A percentile compares a stretch with the other conserved stretches of the same genome.
These are phyloP conservation scores for Skeletonema costatum DNA, from an alignment of 108 stramenopile genomes.

Conservation along the genomic window DNA sequence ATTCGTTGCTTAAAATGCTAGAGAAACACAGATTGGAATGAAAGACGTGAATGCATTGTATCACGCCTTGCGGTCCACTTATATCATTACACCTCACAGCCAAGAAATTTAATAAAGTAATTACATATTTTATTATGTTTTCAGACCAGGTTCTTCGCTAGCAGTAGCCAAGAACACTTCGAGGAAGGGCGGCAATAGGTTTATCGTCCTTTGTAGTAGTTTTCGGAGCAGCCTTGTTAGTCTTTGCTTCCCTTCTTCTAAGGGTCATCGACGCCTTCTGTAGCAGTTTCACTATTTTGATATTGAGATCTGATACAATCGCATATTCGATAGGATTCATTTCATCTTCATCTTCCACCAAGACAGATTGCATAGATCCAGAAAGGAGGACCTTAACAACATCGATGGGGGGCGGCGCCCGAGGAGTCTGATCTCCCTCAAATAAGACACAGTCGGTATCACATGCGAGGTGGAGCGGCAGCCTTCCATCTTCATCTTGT, in stretches of 20 bases:
- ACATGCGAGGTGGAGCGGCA: conserved; percentile 66
- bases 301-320: conserved; percentile 16
- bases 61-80: too few species aligned
- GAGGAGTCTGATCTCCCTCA: conserved; percentile 1
- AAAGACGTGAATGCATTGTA: too few species aligned
- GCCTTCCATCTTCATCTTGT: conserved; percentile 72
- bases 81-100: too few species aligned
- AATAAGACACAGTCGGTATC: conserved; percentile 25
- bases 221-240: not conserved
- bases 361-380: not conserved
- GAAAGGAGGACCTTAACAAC: not conserved
- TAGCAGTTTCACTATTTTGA: conserved; percentile 14
- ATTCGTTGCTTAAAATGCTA: too few species aligned
- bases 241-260: not conserved
- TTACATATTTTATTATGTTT: too few species aligned
- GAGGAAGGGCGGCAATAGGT: not conserved
- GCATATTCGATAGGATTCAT: conserved; percentile 30
- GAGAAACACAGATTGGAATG: too few species aligned
- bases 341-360: conserved; percentile 21
- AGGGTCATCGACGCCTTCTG: conserved; percentile 1
- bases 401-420: conserved; percentile 4
- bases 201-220: not conserved
- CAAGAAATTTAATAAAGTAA: too few species aligned
- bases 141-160: not conserved
- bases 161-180: not conserved